A percentile compares a stretch with the other conserved stretches of the same genome.
Conservation (phyloP, 495 filamentous ascomycete species). For the Lasiosphaeris hirsuta region DNA sequence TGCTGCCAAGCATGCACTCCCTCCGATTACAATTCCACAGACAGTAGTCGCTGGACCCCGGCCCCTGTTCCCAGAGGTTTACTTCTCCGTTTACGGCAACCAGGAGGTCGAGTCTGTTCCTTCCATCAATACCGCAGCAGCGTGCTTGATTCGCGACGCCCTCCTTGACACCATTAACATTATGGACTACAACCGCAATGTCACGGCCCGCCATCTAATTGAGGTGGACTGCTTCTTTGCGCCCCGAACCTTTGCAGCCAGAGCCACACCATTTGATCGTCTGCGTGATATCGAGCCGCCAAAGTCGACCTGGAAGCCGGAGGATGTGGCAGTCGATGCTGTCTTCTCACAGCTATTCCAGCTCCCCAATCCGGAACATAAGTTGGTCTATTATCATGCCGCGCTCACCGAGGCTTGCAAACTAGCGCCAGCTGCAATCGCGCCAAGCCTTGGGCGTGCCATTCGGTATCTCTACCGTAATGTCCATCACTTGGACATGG, state of each 20-base stretch:
- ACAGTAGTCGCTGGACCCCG: constrained; percentile 69
- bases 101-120: constrained; percentile 94
- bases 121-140: constrained; percentile 66
- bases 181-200: constrained; percentile 86
- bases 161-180: constrained; percentile 92
- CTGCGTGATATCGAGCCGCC: constrained; percentile 71
- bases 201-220: constrained; percentile 82
- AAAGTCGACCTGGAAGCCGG: constrained; percentile 88
- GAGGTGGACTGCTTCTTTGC: constrained; percentile 95
- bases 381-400: constrained; percentile 93
- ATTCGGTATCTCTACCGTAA: constrained; percentile 87
- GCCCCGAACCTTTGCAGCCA: constrained; percentile 81
- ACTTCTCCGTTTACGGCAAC: constrained; percentile 84
- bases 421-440: constrained; percentile 89
- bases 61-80: constrained; percentile 85
- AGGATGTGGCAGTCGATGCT: constrained; percentile 95
- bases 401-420: constrained; percentile 94
- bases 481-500: constrained; percentile 76
- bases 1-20: constrained; percentile 71
- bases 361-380: constrained; percentile 84
- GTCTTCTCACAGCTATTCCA: constrained; percentile 93
- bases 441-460: constrained; percentile 89
- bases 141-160: constrained; percentile 77
- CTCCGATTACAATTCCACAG: constrained; percentile 67
- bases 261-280: constrained; percentile 86